Evolutionary conservation across 139 green algal genomes (phyloP).

Genomic region (Dunaliella sp.): DNA sequence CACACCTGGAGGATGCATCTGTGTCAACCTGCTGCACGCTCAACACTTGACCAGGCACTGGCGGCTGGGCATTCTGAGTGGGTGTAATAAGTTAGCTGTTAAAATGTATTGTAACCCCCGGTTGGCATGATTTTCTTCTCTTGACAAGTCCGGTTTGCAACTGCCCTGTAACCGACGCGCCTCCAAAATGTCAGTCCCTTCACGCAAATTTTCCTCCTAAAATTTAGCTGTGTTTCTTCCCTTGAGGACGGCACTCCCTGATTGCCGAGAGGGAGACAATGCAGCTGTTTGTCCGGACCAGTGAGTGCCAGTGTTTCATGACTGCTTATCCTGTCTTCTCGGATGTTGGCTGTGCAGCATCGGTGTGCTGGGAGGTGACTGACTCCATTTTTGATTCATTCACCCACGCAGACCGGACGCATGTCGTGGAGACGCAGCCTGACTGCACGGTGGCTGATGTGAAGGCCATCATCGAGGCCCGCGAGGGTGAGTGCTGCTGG

Average conservation of each 20-base stretch:
- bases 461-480: constrained; percentile 69
- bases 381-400: constrained; percentile 20
- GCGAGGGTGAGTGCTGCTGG: constrained; percentile 63
- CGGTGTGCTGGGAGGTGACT: too few species aligned
- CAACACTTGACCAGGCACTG: too few species aligned
- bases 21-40: too few species aligned
- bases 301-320: too few species aligned
- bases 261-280: constrained; percentile 47
- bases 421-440: constrained; percentile 69
- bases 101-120: background rate
- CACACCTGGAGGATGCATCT: too few species aligned
- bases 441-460: constrained; percentile 75
- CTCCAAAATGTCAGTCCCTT: background rate
- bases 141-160: background rate
- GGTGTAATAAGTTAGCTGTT: too few species aligned
- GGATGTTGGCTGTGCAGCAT: too few species aligned
- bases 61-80: too few species aligned
- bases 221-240: constrained; percentile 17
- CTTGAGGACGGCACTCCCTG: constrained; percentile 58
- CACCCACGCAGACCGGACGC: constrained; percentile 54
- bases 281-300: constrained; percentile 69
- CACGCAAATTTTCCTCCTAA: background rate
- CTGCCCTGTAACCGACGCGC: background rate
- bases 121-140: background rate
- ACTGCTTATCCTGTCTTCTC: too few species aligned